Evolutionary conservation across 352 stramenopile species (phyloP).

Genomic region (Phytopythium vexans): DNA sequence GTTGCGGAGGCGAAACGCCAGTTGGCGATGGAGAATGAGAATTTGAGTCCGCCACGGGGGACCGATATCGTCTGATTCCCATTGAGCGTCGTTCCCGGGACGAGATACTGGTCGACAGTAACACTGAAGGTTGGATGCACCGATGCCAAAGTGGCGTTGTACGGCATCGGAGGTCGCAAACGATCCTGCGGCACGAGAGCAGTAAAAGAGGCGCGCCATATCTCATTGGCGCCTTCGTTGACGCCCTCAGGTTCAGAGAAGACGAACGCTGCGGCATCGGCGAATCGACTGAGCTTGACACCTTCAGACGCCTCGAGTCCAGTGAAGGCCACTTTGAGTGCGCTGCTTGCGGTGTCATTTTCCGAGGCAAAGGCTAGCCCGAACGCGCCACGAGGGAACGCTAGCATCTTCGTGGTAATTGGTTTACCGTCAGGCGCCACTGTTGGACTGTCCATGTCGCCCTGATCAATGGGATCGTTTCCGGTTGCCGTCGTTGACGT

Average conservation of each 20-base stretch:
- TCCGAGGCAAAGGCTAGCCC: slow-evolving; percentile 13
- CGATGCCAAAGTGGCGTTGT: not conserved
- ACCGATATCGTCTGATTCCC: slow-evolving; percentile 9
- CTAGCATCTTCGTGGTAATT: slow-evolving; percentile 11
- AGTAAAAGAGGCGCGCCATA: slow-evolving; percentile 11
- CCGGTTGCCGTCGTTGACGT: not conserved
- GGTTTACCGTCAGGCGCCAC: not conserved
- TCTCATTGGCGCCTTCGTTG: slow-evolving; percentile 4
- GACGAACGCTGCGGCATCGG: slow-evolving; percentile 8
- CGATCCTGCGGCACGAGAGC: slow-evolving; percentile 15
- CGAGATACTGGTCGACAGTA: slow-evolving; percentile 15
- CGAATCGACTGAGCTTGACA: slow-evolving; percentile 7
- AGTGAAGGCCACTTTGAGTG: slow-evolving; percentile 16
- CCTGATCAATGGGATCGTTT: not conserved
- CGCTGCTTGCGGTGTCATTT: not conserved
- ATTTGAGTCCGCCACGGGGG: slow-evolving; percentile 14
- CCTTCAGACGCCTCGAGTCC: slow-evolving; percentile 5
- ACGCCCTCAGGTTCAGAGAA: slow-evolving; percentile 7
- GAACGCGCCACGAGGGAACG: slow-evolving; percentile 13
- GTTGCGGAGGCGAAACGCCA: slow-evolving; percentile 10
- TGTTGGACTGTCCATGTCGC: not conserved
- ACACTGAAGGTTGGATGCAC: slow-evolving; percentile 6
- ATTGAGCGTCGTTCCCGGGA: slow-evolving; percentile 4
- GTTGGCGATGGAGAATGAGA: slow-evolving; percentile 14
- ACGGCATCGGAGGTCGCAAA: slow-evolving; percentile 12